Base-by-base conservation (phyloP, 345 rosid species). In the Eucalyptus cloeziana region DNA sequence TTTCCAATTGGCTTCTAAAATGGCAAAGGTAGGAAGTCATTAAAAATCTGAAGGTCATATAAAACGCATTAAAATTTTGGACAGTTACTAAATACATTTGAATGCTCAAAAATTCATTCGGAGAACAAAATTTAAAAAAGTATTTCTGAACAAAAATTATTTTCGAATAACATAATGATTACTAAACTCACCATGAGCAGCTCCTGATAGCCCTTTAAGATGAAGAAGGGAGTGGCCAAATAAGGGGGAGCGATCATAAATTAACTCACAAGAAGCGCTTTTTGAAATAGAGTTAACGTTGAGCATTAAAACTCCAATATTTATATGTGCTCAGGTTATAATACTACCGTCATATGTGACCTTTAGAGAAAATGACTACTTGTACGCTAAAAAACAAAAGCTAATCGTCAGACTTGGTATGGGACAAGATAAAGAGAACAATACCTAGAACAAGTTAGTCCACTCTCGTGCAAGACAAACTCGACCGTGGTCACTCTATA, bases 81-180 rank as follows among this genome's bases (percentile, higher is more conserved):
- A 52, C 8, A 52, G 0, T 52, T 52, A 52, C 58, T 52, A 1
- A 52, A 52, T 21, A 52, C 0, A 52, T 52, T 52, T 0, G 5
- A 52, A 52, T 3, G 58, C 4, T 52, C 1, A 52, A 9, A 21
- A 21, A 21, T 7, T 52, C 25, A 0, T 52, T 1, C 10, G 4
- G 1, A 52, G 1, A 52, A 21, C 2, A 52, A 52, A 52, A 19
- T 50, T 3, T 7, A 17, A 17, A 49, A 4, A 49, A 3, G 4
- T 1, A 49, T 4, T 17, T 19, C 2, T 7, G 2, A 52, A 52
- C 2, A 21, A 52, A 52, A 52, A 10, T 21, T 52, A 21, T 52
- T 52, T 52, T 52, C 0, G 2, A 21, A 52, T 52, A 7, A 52
- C 1, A 52, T 7, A 52, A 52, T 52, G 2, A 5, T 52, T 52